These are phyloP conservation scores for Emergomyces africanus DNA, from an alignment of 2,329 filamentous ascomycete genomes.

Conservation along the genomic window DNA sequence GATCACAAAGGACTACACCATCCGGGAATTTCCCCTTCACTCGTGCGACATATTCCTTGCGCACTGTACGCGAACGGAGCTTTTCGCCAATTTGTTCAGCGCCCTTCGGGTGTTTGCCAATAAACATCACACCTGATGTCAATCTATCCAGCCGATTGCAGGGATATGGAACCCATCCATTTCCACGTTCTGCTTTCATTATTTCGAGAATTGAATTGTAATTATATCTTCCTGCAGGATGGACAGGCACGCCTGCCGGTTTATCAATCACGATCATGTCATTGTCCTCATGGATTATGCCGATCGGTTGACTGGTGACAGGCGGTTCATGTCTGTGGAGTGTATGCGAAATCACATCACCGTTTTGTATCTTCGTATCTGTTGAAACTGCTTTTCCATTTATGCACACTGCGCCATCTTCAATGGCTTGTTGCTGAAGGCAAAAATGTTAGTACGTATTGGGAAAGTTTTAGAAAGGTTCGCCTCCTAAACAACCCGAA, in stretches of 20 bases:
- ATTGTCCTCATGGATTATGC: slow-evolving; percentile 79
- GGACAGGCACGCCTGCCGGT: slow-evolving; percentile 85
- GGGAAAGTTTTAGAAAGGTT: neutral
- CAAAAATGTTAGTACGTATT: neutral
- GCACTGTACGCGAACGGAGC: slow-evolving; percentile 66
- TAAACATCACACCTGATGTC: slow-evolving; percentile 96
- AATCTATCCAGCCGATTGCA: slow-evolving; percentile 91
- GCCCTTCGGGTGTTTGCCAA: slow-evolving; percentile 71
- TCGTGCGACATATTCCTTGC: slow-evolving; percentile 89
- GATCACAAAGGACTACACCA: slow-evolving; percentile 80
- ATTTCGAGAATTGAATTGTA: slow-evolving; percentile 94
- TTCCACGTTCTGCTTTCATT: slow-evolving; percentile 60
- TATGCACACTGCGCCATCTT: slow-evolving; percentile 62
- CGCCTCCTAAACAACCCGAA: neutral
- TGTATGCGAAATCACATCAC: slow-evolving; percentile 83
- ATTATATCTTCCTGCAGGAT: slow-evolving; percentile 89
- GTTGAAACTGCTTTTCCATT: slow-evolving; percentile 61
- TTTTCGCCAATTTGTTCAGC: slow-evolving; percentile 66
- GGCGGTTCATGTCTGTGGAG: slow-evolving; percentile 93
- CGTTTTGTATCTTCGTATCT: slow-evolving; percentile 66
- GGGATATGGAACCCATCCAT: slow-evolving; percentile 49
- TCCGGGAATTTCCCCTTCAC: slow-evolving; percentile 88
- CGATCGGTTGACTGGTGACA: slow-evolving; percentile 66
- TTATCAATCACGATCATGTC: slow-evolving; percentile 96
- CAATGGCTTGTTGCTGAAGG: slow-evolving; percentile 60